A percentile compares a stretch with the other conserved stretches of the same genome.
Evolutionary conservation across 768 basidiomycete genomes (phyloP).

Genomic region (Serendipita sp.): DNA sequence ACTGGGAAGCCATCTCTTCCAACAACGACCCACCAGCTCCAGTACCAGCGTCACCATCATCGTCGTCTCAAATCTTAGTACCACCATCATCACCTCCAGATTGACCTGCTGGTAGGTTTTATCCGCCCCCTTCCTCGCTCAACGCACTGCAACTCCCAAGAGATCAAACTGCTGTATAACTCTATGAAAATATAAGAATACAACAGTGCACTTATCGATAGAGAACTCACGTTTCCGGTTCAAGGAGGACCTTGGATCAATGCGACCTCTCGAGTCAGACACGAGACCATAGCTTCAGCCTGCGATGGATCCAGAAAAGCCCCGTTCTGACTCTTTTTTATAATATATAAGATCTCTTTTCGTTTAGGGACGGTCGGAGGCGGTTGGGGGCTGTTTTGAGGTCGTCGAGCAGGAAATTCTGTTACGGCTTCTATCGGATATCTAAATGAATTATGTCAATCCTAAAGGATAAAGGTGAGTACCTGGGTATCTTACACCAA

Average conservation of each 20-base stretch:
- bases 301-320: slow-evolving; percentile 57
- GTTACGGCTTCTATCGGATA: neutral
- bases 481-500: slow-evolving; percentile 43
- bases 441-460: slow-evolving; percentile 31
- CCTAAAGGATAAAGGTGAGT: slow-evolving; percentile 64
- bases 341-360: slow-evolving; percentile 17
- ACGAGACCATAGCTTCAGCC: slow-evolving; percentile 48
- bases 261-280: slow-evolving; percentile 41
- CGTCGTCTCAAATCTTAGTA: no score
- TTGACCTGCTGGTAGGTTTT: no score
- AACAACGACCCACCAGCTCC: no score
- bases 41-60: no score
- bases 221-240: slow-evolving; percentile 45
- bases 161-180: slow-evolving; percentile 52
- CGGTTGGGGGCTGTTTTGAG: neutral
- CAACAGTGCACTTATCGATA: no score
- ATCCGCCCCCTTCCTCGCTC: no score
- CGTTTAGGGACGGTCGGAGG: neutral
- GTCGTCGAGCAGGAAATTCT: neutral
- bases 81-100: no score
- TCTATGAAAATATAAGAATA: slow-evolving; percentile 22
- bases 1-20: slow-evolving; percentile 20
- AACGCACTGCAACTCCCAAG: slow-evolving; percentile 29
- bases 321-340: slow-evolving; percentile 8
- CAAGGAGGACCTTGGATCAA: slow-evolving; percentile 71